Evolutionary conservation across 1,284 basidiomycete genomes (phyloP).

Genomic region (Chondrostereum purpureum): DNA sequence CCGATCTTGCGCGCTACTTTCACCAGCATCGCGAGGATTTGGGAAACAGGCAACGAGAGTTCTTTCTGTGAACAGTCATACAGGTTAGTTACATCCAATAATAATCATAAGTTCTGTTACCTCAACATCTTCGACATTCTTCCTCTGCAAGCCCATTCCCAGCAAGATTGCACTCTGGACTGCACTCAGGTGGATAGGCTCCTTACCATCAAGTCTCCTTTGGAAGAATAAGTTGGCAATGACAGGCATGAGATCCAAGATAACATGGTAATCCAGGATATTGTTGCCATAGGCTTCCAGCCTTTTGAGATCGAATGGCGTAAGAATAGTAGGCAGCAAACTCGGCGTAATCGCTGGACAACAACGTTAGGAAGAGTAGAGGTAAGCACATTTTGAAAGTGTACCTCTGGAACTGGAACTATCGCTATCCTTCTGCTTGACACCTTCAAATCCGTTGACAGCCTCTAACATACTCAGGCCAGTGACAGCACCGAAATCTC

Average conservation of each 20-base stretch:
- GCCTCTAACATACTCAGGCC: constrained; percentile 89
- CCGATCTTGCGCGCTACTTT: constrained; percentile 87
- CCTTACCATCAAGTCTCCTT: constrained; percentile 42
- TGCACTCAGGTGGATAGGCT: constrained; percentile 64
- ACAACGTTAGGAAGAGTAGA: neutral
- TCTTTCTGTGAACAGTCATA: too few relatives aligned
- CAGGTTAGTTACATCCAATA: too few relatives aligned
- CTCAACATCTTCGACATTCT: constrained; percentile 87
- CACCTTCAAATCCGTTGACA: constrained; percentile 48
- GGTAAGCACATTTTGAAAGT: constrained; percentile 11
- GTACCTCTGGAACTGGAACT: constrained; percentile 33
- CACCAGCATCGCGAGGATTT: constrained; percentile 86
- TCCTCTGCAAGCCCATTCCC: constrained; percentile 88
- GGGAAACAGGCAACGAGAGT: constrained; percentile 78
- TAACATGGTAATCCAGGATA: constrained; percentile 93
- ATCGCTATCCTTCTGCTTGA: constrained; percentile 45
- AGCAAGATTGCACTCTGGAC: constrained; percentile 87
- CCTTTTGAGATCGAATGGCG: constrained; percentile 95
- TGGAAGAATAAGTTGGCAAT: constrained; percentile 84
- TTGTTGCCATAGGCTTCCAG: constrained; percentile 95
- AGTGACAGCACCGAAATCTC: constrained; percentile 85
- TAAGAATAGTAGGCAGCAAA: constrained; percentile 72
- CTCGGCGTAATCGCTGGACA: constrained; percentile 47
- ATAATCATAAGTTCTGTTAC: too few relatives aligned
- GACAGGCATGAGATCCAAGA: constrained; percentile 86